A percentile compares a stretch with the other conserved stretches of the same genome.
Evolutionary conservation across 495 filamentous ascomycete genomes (phyloP).

Genomic region (Astrothelium macrocarpum): DNA sequence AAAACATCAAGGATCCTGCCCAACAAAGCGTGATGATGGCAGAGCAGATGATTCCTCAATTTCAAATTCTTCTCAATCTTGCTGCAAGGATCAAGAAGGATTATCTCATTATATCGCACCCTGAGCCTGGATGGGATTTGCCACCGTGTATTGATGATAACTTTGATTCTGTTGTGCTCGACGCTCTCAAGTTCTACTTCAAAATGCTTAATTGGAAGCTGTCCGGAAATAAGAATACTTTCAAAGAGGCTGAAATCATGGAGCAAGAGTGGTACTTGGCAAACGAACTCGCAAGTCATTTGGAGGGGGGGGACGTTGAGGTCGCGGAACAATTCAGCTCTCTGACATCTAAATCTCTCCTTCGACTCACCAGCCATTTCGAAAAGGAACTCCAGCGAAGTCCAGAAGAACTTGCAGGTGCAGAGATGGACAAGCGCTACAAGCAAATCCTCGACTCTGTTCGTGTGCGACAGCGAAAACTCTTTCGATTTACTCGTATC

Average conservation of each 20-base stretch:
- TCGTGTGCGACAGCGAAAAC: slow-evolving; percentile 82
- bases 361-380: slow-evolving; percentile 78
- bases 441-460: slow-evolving; percentile 92
- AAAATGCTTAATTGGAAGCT: slow-evolving; percentile 95
- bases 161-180: slow-evolving; percentile 90
- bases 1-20: slow-evolving; percentile 83
- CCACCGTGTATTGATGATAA: slow-evolving; percentile 94
- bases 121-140: slow-evolving; percentile 88
- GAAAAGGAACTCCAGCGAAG: slow-evolving; percentile 78
- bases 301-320: slow-evolving; percentile 88
- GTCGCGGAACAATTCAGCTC: slow-evolving; percentile 97
- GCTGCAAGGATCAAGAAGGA: slow-evolving; percentile 87
- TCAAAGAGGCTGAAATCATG: slow-evolving; percentile 95
- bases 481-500: slow-evolving; percentile 77
- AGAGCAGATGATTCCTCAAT: slow-evolving; percentile 93
- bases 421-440: slow-evolving; percentile 93
- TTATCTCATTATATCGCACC: slow-evolving; percentile 71
- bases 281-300: slow-evolving; percentile 77
- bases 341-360: slow-evolving; percentile 81
- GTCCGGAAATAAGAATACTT: slow-evolving; percentile 94
- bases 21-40: slow-evolving; percentile 83
- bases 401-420: slow-evolving; percentile 62
- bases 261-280: slow-evolving; percentile 97
- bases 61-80: slow-evolving; percentile 82
- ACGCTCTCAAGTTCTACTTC: slow-evolving; percentile 95